Evolutionary conservation across 1,284 basidiomycete genomes (phyloP), one percentile per base, ranked within the genome.

Genomic region (Sparassis latifolia): DNA sequence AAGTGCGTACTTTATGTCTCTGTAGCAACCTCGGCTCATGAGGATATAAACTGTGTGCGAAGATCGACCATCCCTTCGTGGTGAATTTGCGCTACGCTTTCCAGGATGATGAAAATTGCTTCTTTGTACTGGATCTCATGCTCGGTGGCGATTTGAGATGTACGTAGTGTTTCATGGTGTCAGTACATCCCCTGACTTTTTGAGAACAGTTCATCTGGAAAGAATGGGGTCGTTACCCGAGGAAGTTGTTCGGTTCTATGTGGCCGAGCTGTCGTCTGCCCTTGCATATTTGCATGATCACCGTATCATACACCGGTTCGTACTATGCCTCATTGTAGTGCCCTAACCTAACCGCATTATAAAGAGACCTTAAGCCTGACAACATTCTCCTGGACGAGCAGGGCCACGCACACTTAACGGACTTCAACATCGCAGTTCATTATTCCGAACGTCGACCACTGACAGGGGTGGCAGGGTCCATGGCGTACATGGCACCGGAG

Each of bases 401-500:
- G 49, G 96, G 96, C 2, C 95, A 99, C 64, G 95, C 94, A 1
- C 96, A 98, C 67, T 77, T 99, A 55, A 98, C 96, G 7, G 96
- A 99, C 66, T 97, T 99, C 71, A 99, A 99, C 69, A 98, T 99
- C 56, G 96, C 95, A 10, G 92, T 99, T 4, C 96, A 99, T 69
- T 98, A 92, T 64, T 84, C 87, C 3, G 92, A 96, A 46, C 78
- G 89, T 47, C 77, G 85, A 33, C 68, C 84, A 49, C 75, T 98
- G 41, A 95, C 89, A 5, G 93, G 93, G n/a, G 90, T 99, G 0
- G 96, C 94, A n/a, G 94, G 94, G 2, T 93, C 90, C 47, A 97
- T 99, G 94, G 96, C 96, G 2, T 99, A 99, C 69, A 99, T 99
- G 96, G 94, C 95, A 35, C 90, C 94, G 1, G 94, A 97, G 72